Base-by-base conservation (phyloP, 176 grass and related monocot genomes). In the Oryza punctata region DNA sequence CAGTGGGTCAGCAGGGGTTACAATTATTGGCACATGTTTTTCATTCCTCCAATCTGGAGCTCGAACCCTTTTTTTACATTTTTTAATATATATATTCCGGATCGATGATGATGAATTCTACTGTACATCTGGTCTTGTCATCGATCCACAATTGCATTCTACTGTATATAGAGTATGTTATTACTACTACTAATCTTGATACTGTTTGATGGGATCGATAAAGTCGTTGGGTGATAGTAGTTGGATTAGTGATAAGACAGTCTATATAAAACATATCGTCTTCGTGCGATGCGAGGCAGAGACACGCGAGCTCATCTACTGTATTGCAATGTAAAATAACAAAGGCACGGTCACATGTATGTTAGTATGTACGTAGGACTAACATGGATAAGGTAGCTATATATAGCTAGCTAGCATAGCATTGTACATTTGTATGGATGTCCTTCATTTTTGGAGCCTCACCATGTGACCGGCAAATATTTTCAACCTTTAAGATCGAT, bases 1-100 rank as follows among this genome's bases (percentile, higher is more conserved):
- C 7, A 15, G 37, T 26, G 1, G 16, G 57, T 50, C 50, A 54
- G 50, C 50, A 54, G 18, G 47, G 50, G 1, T 3, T 25, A 16
- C 29, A 37, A 33, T 57, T 73, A 64, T 82, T 61, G 19, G 65
- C 65, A 38, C 65, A 37, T 70, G 77, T 23, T 49, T 32, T 79
- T 21, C 77, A 0, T 67, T 67, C 41, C 50, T 6, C 13, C 4
- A 19, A 52, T 54, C 50, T 0, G 12, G 44, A 5, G 45, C 45
- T 47, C 37, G 45, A 10, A 4, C 16, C 16, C 18, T 18, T 21
- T 54, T 54, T 54, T 4, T 21, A 54, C 0, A 38, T 8, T 38
- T 54, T 19, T 54, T 54, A 19, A 38, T 35, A 8, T 21, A n/a
- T 50, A 50, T 21, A 54, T 7, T 21, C 50, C 1, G 6, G 16